Base-by-base conservation (phyloP, 768 basidiomycete genomes). In the Tylopilus rubrobrunneus region DNA sequence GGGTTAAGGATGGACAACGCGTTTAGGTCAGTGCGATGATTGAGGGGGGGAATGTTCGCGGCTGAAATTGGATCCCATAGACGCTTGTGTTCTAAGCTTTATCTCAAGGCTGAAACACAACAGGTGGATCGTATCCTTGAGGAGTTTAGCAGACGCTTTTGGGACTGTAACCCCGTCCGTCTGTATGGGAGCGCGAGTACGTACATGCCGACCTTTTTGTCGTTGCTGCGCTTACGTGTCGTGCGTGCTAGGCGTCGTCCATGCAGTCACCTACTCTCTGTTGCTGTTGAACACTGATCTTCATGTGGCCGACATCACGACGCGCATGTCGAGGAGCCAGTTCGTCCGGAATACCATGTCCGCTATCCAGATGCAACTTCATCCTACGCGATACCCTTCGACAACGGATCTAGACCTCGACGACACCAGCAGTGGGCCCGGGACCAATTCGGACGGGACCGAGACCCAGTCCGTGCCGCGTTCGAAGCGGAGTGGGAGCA, bases 61-160 rank as follows among this genome's bases (percentile, higher is more conserved):
- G 7, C 39, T 53, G 36, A 55, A 2, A 12, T 17, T 15, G 39
- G 33, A 21, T 25, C 19, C 9, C 1, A 37, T 15, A 94, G 95
- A 56, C 86, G 85, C 23, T 74, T 99, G 11, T 98, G 95, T 67
- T 85, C 86, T 12, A 97, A 96, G 68, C 79, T 99, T 2, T 98
- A 82, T 68, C 80, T 99, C 55, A 95, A 93, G 70, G 97, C 86
- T 2, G 97, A 99, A 70, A 96, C 96, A 0, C 97, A 99, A 66
- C 95, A 98, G 73, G 88, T 99, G 41, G 97, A 98, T 69, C 86
- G 97, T 41, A 98, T 99, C 56, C 78, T 99, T 6, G 93, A 92
- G 56, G 86, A 85, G 57, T 98, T 99, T 62, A 91, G 91, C 62
- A 76, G 83, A 39, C 83, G 92, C 9, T 99, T 92, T 69, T 97